These are phyloP conservation scores for Mucor velutinosus DNA, from an alignment of 371 early-diverging fungal genomes.

Conservation along the genomic window DNA sequence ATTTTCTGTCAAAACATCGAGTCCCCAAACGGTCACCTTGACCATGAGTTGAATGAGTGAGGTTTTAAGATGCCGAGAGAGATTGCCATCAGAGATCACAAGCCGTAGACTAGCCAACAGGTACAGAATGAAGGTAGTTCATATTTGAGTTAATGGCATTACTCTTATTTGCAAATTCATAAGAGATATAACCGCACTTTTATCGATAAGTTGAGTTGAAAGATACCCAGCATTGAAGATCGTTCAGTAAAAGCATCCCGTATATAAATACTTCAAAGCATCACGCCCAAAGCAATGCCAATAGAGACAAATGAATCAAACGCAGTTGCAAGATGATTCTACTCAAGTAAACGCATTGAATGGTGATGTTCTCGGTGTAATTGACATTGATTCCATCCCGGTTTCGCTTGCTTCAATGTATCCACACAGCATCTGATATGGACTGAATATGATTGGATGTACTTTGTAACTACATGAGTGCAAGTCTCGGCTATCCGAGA, in stretches of 20 bases:
- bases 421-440: neutral
- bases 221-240: neutral
- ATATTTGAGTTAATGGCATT: neutral
- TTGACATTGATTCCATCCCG: neutral
- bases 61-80: neutral
- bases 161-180: neutral
- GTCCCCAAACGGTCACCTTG: conserved; percentile 1
- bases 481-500: neutral
- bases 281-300: too few species aligned
- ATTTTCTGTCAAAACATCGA: conserved; percentile 1
- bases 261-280: too few species aligned
- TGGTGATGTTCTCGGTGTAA: neutral
- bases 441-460: neutral
- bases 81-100: neutral
- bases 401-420: neutral
- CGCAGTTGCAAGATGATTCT: too few species aligned
- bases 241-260: too few species aligned
- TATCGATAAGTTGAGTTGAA: too few species aligned
- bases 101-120: neutral
- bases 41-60: neutral
- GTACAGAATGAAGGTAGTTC: neutral
- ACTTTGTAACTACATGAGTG: neutral
- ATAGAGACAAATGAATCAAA: too few species aligned
- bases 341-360: too few species aligned
- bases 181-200: neutral